Evolutionary conservation across 2,329 filamentous ascomycete species (phyloP), one percentile per base, ranked within the genome.

Genomic region (Clonostachys chloroleuca): DNA sequence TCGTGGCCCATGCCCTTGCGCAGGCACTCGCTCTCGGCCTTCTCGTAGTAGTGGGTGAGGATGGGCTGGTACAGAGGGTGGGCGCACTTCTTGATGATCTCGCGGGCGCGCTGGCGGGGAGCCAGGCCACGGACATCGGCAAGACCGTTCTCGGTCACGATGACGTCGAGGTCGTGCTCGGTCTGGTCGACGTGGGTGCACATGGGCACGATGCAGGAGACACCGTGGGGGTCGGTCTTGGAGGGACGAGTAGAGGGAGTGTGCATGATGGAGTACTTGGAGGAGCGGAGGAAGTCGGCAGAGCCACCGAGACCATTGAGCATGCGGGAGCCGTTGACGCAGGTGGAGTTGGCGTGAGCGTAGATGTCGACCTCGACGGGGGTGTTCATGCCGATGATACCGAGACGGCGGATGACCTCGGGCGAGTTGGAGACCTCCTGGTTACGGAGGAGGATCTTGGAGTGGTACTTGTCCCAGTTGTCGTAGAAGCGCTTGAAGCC

Each of bases 281-380:
- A 70, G 57, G 72, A 83, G 49, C 89, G 82, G 49, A 94, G 73
- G 78, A 94, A 94, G 62, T 94, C 89, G 45, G 88, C 88, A 2
- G 83, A 87, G 5, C 89, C 89, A 44, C 89, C 89, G 7, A 94
- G 81, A 12, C 89, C 89, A 72, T 92, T 92, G 51, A 94, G 78
- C 87, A 92, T 94, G 48, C 91, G 84, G 51, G 80, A 86, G 53
- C 91, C 90, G 83, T 94, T 90, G 18, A 95, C 90, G 61, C 87
- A 92, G 47, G 90, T 95, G 51, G 80, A 86, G 80, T 95, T 96
- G 58, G 91, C 91, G 70, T 95, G 90, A 3, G 90, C 91, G 70
- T 95, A 95, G 60, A 95, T 95, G 69, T 95, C 91, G 14, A 95
- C 90, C 70, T 95, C 91, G 42, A 95, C 89, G 18, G 90, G 90